A percentile compares a stretch with the other conserved stretches of the same genome.
phyloP scores from a whole-genome alignment of 345 rosid species.

The Cochlearia excelsa region DNA sequence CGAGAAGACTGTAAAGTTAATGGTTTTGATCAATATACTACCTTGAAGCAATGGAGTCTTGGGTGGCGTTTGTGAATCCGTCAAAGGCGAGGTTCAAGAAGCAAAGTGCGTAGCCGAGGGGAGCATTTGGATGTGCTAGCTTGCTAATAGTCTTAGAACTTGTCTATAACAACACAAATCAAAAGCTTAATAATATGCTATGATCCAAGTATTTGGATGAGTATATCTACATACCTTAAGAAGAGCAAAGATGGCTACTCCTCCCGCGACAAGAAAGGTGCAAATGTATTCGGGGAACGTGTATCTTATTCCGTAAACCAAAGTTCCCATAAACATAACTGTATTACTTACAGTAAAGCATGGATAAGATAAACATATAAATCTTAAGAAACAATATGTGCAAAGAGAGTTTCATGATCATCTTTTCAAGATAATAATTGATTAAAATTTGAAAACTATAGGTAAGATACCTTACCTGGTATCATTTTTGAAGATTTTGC shows the following conservation, averaged over 20 bases:
- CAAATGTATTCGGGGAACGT: slow-evolving; percentile 81
- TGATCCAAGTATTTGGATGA: background rate
- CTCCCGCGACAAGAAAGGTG: slow-evolving; percentile 95
- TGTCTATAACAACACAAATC: slow-evolving; percentile 39
- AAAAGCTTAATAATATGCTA: background rate
- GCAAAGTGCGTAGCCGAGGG: slow-evolving; percentile 90
- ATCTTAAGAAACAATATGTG: background rate
- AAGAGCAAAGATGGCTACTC: slow-evolving; percentile 84
- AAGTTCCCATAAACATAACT: slow-evolving; percentile 94
- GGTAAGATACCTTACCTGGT: slow-evolving; percentile 58
- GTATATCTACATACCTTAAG: slow-evolving; percentile 55
- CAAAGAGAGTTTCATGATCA: slow-evolving; percentile 1
- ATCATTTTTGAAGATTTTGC: slow-evolving; percentile 99
- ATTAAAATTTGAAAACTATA: background rate
- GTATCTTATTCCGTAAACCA: slow-evolving; percentile 89
- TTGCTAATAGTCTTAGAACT: slow-evolving; percentile 92
- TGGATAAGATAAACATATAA: no score
- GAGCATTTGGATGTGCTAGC: slow-evolving; percentile 93
- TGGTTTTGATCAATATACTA: slow-evolving; percentile 21
- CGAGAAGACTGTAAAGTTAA: background rate
- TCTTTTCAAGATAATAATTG: background rate
- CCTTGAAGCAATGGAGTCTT: slow-evolving; percentile 87
- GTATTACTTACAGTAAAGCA: slow-evolving; percentile 20
- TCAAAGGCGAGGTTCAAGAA: slow-evolving; percentile 92
- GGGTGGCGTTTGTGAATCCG: slow-evolving; percentile 97